These are phyloP conservation scores for Solanum chiquidenum DNA, from an alignment of 257 asterid species.

Conservation along the genomic window DNA sequence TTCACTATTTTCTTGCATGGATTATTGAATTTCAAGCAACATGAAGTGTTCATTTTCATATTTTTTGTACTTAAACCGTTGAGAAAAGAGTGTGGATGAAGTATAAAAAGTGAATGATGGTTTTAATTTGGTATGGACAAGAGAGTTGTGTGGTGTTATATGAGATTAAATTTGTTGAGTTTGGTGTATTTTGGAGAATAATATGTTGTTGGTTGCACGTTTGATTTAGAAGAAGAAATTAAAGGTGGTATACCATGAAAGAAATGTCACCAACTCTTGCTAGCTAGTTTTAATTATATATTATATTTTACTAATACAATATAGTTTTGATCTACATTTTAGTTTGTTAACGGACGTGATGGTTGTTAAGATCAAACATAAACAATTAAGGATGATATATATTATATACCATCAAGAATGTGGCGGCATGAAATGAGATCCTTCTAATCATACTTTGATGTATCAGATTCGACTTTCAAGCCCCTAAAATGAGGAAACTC, in stretches of 20 bases:
- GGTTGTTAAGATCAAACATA: not conserved
- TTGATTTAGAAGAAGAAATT: not conserved
- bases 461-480: not conserved
- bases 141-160: not conserved
- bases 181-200: not conserved
- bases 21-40: slow-evolving; percentile 32
- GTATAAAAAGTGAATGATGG: slow-evolving; percentile 1
- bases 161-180: not conserved
- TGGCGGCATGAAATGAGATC: not conserved
- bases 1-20: slow-evolving; percentile 48
- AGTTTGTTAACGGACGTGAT: not conserved
- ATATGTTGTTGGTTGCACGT: slow-evolving; percentile 46
- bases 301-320: not conserved
- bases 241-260: slow-evolving; percentile 22
- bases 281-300: not conserved
- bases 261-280: not conserved
- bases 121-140: slow-evolving; percentile 1
- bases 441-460: not conserved
- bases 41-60: slow-evolving; percentile 15
- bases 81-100: slow-evolving; percentile 10
- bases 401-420: not conserved
- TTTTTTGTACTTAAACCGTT: not conserved
- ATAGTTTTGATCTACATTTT: not conserved
- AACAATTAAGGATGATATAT: not conserved
- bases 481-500: not conserved